Base-by-base conservation (phyloP, 2,329 filamentous ascomycete species). In the Clonostachys sp. region DNA sequence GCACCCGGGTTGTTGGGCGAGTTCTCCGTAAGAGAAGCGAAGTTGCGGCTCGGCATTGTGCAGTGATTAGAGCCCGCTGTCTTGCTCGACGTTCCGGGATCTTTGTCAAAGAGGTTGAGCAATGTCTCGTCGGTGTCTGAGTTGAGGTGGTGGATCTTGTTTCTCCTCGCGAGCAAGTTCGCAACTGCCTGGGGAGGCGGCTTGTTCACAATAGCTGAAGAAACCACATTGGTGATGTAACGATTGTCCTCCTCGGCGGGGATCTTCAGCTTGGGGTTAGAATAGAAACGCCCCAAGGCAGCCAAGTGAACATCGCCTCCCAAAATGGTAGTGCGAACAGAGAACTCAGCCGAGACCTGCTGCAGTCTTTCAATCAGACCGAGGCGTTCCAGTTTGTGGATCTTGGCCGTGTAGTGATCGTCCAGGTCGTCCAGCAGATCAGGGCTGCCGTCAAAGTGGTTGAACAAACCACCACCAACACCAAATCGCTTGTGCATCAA, bases 221-320 rank as follows among this genome's bases (percentile, higher is more conserved):
- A 95, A 46, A 97, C 80, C 17, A 99, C 79, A 60, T 99, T 99
- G 45, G 86, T 87, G 83, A 99, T 97, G 66, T 97, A 97, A 48
- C 94, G 83, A 62, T 90, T 87, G 65, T 99, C 94, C 50, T 85
- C 78, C 61, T 92, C 87, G 47, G 84, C 86, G 1, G 89, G 78
- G 34, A 96, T 78, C 46, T 84, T 78, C 41, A 94, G 76, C 56
- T 84, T 85, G 8, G 90, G 89, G 58, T 94, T 94, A 14, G 89
- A 91, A 72, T 95, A 96, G 73, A 99, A 97, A 51, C 94, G 89
- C 1, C 94, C 94, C 24, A 97, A 76, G 12, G 91, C 94, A 30
- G 89, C 91, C 38, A 97, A 73, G 64, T 97, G 92, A 41, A 97
- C 94, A 60, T 97, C 94, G 24, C 94, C 94, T 55, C 92, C 88